Evolutionary conservation across 495 filamentous ascomycete species (phyloP), one percentile per base, ranked within the genome.

Genomic region (Trypethelium eluteriae): DNA sequence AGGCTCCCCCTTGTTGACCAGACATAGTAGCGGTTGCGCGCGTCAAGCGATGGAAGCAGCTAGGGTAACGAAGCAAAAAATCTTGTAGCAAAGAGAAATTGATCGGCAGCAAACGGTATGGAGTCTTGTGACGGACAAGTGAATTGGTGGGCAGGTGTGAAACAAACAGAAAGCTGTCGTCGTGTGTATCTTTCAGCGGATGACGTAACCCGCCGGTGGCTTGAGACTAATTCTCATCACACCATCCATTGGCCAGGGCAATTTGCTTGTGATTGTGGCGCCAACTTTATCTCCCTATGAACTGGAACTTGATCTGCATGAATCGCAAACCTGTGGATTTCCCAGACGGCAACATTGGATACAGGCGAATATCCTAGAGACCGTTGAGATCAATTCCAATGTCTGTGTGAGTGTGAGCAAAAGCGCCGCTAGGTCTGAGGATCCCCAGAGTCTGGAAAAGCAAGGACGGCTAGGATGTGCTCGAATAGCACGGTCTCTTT

Each of bases 1-100:
- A 59, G 32, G 53, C 53, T 59, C 53, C 53, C 3, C 53, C 53
- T 36, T 59, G 49, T 81, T 98, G 93, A 79, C 91, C 89, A 76
- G 91, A 91, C 84, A 85, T 85, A 76, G 72, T 80, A 69, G 65
- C 25, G 35, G 47, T 12, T 57, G n/a, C 36, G 14, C 18, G 49
- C 32, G 34, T 7, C 32, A 7, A 59, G 53, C 32, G 18, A 14
- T 59, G 0, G 32, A 10, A 7, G n/a, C 14, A 53, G 49, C 49
- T 53, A 5, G 25, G 25, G 16, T 18, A 18, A 53, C 5, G 49
- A 18, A 53, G 53, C 32, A 36, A 59, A 36, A 61, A n/a, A 56
- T 44, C 32, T 12, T 38, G 66, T 38, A 67, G 68, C 25, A 25
- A 46, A 32, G 39, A 56, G 63, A 41, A 53, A 56, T 59, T 5